These are phyloP conservation scores for Fusarium dlaminii DNA, from an alignment of 2,329 filamentous ascomycete genomes.

Conservation along the genomic window DNA sequence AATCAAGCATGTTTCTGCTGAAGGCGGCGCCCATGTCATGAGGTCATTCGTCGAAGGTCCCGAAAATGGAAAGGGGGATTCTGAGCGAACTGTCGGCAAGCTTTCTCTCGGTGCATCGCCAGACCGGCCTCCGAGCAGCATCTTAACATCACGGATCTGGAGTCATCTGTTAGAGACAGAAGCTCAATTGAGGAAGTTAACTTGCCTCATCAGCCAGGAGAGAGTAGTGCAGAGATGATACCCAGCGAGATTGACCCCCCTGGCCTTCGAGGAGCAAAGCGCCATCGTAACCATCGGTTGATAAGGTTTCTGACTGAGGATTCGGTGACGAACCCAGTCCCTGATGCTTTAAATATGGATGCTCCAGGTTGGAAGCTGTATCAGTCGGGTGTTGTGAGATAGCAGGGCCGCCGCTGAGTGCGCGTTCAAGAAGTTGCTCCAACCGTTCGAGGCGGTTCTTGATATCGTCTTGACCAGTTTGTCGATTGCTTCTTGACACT, in stretches of 20 bases:
- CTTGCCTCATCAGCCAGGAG: background rate
- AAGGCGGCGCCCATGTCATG: background rate
- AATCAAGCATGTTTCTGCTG: background rate
- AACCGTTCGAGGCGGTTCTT: background rate
- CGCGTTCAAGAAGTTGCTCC: background rate
- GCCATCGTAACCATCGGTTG: background rate
- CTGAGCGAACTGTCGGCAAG: background rate
- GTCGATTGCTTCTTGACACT: background rate
- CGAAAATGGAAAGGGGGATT: background rate
- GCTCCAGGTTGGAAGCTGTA: background rate
- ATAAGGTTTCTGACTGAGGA: background rate
- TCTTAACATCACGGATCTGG: background rate
- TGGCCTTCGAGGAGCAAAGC: background rate
- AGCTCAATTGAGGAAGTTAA: background rate
- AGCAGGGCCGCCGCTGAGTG: background rate
- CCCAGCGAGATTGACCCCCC: background rate
- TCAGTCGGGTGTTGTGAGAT: background rate
- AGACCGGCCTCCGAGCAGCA: background rate
- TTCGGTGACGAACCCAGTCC: rapidly evolving
- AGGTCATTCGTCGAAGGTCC: background rate
- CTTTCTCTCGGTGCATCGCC: background rate
- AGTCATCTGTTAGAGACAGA: background rate
- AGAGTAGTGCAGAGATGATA: conserved; percentile 4
- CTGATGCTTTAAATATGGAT: rapidly evolving
- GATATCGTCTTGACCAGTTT: background rate